A percentile compares a stretch with the other conserved stretches of the same genome.
Conservation (phyloP, 148 eudicot species). For the Talinum fruticosum region DNA sequence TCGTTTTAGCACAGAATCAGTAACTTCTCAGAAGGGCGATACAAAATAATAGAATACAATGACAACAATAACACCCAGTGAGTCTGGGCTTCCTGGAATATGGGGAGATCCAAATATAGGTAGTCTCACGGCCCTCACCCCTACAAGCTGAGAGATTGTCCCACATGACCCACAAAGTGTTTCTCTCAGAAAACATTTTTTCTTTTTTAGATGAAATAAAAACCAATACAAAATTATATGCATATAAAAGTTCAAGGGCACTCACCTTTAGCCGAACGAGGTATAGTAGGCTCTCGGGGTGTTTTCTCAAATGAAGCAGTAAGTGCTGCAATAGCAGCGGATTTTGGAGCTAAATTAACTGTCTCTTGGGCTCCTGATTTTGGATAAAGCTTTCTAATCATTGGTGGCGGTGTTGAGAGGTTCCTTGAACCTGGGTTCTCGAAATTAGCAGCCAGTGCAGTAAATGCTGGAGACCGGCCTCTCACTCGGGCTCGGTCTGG, state of each 20-base stretch:
- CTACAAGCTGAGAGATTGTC: too few relatives aligned
- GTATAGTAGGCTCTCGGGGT: conserved; percentile 47
- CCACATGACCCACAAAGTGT: too few relatives aligned
- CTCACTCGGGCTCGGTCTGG: conserved; percentile 85
- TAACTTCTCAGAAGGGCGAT: conserved; percentile 2
- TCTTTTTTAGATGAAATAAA: too few relatives aligned
- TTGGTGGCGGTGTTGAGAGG: conserved; percentile 95
- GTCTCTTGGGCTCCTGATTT: conserved; percentile 71
- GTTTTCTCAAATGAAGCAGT: conserved; percentile 60
- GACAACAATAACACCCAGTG: too few relatives aligned
- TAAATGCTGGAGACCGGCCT: conserved; percentile 98
- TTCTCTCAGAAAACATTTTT: too few relatives aligned
- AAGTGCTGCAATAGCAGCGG: conserved; percentile 75
- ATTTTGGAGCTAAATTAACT: conserved; percentile 47
- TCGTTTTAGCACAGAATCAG: conserved; percentile 34
- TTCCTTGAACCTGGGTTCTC: conserved; percentile 77
- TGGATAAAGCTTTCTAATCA: conserved; percentile 69
- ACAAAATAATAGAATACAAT: background rate
- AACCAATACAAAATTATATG: too few relatives aligned
- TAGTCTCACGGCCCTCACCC: too few relatives aligned
- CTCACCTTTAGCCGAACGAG: conserved; percentile 74
- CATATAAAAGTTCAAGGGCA: background rate
- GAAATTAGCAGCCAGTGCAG: conserved; percentile 85
- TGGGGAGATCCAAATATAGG: too few relatives aligned
- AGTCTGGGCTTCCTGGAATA: too few relatives aligned